phyloP scores from a whole-genome alignment of 352 stramenopile genomes.

The Globisporangium orthogonon region DNA sequence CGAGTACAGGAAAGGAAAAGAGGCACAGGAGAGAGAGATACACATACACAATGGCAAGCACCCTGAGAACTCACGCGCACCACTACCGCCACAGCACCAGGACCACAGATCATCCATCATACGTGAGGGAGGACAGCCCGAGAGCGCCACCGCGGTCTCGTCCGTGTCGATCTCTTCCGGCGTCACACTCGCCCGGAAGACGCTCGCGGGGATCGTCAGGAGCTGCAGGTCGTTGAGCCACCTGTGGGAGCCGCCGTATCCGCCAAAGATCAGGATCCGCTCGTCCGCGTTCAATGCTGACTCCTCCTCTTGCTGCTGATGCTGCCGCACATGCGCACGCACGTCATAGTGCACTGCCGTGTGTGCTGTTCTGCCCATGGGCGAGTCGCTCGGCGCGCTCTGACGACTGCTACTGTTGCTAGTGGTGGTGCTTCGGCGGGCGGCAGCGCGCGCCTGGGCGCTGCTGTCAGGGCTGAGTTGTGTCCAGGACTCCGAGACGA shows the following conservation, averaged over 20 bases:
- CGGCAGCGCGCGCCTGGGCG: not conserved
- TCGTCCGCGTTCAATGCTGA: slow-evolving; percentile 6
- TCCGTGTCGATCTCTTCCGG: not conserved
- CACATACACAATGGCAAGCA: not conserved
- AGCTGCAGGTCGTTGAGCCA: slow-evolving; percentile 68
- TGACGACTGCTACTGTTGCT: slow-evolving; percentile 2
- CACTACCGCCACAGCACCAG: not conserved
- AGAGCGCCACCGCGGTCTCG: not conserved
- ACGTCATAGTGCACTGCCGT: slow-evolving; percentile 28
- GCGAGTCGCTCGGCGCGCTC: slow-evolving; percentile 4
- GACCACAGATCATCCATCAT: not conserved
- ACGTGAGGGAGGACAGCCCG: not conserved
- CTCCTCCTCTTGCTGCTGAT: no score
- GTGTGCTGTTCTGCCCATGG: slow-evolving; percentile 38
- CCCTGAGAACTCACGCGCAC: no score
- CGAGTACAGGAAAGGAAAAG: not conserved
- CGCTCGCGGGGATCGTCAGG: slow-evolving; percentile 17
- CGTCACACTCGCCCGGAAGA: not conserved
- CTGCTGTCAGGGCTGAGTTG: slow-evolving; percentile 10
- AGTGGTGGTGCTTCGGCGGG: not conserved
- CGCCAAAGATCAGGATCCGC: slow-evolving; percentile 55
- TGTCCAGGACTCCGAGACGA: slow-evolving; percentile 24
- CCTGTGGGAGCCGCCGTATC: slow-evolving; percentile 45
- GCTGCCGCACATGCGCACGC: not conserved
- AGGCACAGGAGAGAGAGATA: not conserved